These are phyloP conservation scores for Fallopia convolvulus DNA, from an alignment of 148 eudicot genomes.

Conservation along the genomic window DNA sequence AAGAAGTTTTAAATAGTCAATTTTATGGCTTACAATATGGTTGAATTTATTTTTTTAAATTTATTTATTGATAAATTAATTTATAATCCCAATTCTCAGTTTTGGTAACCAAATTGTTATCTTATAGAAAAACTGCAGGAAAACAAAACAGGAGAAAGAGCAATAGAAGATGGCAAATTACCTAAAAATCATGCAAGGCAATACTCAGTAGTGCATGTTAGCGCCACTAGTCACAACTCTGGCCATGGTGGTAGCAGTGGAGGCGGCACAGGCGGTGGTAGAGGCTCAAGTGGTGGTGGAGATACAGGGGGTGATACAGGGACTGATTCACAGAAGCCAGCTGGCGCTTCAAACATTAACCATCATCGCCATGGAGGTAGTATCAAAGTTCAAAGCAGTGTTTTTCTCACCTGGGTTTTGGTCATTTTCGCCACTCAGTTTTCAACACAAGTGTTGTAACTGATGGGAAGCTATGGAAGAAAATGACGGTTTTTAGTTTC, in stretches of 20 bases:
- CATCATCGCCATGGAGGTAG: not conserved
- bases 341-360: not conserved
- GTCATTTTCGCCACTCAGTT: conserved; percentile 2
- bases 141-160: not conserved
- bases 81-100: not conserved
- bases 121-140: not conserved
- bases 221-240: not conserved
- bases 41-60: too few species aligned
- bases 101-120: not conserved
- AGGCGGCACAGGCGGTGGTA: not conserved
- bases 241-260: conserved; percentile 6
- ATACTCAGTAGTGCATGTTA: not conserved
- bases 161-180: not conserved
- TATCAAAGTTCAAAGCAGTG: not conserved
- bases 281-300: not conserved
- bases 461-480: not conserved
- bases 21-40: not conserved
- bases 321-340: not conserved
- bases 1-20: not conserved
- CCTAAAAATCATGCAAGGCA: not conserved
- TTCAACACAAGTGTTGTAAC: not conserved
- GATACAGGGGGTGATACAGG: not conserved
- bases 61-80: too few species aligned
- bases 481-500: not conserved
- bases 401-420: not conserved